A percentile compares a stretch with the other conserved stretches of the same genome.
These are phyloP conservation scores for Solanum pinnatisectum DNA, from an alignment of 257 asterid genomes.

Conservation along the genomic window DNA sequence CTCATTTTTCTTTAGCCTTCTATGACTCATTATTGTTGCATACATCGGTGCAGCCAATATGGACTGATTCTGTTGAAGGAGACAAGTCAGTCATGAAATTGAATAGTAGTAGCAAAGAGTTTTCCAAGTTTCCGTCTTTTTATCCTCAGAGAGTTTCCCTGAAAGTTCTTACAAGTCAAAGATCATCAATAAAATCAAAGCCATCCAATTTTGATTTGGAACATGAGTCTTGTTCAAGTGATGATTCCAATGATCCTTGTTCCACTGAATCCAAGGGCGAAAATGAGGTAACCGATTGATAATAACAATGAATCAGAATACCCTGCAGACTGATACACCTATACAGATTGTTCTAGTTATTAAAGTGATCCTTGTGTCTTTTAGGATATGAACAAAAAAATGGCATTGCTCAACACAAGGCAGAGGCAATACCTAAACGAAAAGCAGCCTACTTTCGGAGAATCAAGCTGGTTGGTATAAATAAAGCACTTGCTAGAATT, in stretches of 20 bases:
- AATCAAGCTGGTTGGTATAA: slow-evolving; percentile 35
- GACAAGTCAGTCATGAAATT: slow-evolving; percentile 33
- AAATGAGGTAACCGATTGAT: slow-evolving; percentile 41
- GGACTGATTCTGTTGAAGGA: slow-evolving; percentile 69
- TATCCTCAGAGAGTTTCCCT: slow-evolving; percentile 59
- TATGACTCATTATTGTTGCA: not conserved
- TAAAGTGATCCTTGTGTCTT: slow-evolving; percentile 15
- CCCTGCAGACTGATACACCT: slow-evolving; percentile 28
- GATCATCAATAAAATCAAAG: slow-evolving; percentile 9
- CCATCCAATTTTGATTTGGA: slow-evolving; percentile 11
- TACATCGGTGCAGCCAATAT: slow-evolving; percentile 28
- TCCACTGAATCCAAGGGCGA: slow-evolving; percentile 33
- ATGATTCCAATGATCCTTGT: slow-evolving; percentile 22
- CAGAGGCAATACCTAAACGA: slow-evolving; percentile 14
- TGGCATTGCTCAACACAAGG: slow-evolving; percentile 29
- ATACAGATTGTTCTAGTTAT: slow-evolving; percentile 8
- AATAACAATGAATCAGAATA: slow-evolving; percentile 12
- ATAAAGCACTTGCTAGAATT: not conserved
- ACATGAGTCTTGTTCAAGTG: slow-evolving; percentile 8
- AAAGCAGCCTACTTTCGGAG: slow-evolving; percentile 13
- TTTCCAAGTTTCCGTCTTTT: slow-evolving; percentile 49
- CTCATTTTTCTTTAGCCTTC: not conserved
- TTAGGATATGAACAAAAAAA: slow-evolving; percentile 40
- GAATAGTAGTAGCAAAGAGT: slow-evolving; percentile 12
- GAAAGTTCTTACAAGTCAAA: slow-evolving; percentile 23